These are phyloP conservation scores for Diaporthe longicolla DNA, from an alignment of 2,329 filamentous ascomycete species.

Conservation along the genomic window DNA sequence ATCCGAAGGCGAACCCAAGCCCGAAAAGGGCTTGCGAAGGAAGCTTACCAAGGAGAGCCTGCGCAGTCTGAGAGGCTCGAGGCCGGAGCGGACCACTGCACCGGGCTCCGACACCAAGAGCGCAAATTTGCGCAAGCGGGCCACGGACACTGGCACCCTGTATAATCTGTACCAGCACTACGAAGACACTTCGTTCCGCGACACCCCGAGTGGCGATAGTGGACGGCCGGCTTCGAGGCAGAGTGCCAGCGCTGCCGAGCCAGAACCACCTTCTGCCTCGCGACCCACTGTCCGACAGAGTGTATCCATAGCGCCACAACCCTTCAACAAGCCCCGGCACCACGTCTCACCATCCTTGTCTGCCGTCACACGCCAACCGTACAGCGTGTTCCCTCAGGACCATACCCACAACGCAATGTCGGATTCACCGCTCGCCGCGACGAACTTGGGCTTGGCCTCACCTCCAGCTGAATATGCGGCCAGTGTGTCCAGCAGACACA, in stretches of 20 bases:
- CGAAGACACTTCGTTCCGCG: conserved; percentile 67
- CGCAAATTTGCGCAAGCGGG: conserved; percentile 37
- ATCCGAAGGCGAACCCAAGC: conserved; percentile 46
- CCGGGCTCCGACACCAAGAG: conserved; percentile 24
- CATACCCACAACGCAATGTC: conserved; percentile 49
- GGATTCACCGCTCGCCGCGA: conserved; percentile 48
- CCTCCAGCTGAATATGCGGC: conserved; percentile 60
- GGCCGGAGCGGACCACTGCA: conserved; percentile 3
- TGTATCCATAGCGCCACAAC: conserved; percentile 5
- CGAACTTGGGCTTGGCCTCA: conserved; percentile 47
- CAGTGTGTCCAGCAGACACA: conserved; percentile 70
- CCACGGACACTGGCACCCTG: conserved; percentile 55
- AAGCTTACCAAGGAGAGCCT: conserved; percentile 56
- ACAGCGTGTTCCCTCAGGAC: conserved; percentile 37
- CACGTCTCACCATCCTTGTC: conserved; percentile 41
- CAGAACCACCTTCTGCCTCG: conserved; percentile 3
- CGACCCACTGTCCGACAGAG: conserved; percentile 34
- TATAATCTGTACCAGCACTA: conserved; percentile 71
- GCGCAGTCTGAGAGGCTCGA: conserved; percentile 35
- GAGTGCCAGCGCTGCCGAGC: conserved; percentile 4
- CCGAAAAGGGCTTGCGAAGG: conserved; percentile 51
- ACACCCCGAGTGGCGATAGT: conserved; percentile 53
- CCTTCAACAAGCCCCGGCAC: conserved; percentile 24
- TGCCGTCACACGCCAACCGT: conserved; percentile 33
- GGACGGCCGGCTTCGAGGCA: conserved; percentile 13